These are phyloP conservation scores for Thalassiosira hispida DNA, from an alignment of 352 stramenopile species.

Conservation along the genomic window DNA sequence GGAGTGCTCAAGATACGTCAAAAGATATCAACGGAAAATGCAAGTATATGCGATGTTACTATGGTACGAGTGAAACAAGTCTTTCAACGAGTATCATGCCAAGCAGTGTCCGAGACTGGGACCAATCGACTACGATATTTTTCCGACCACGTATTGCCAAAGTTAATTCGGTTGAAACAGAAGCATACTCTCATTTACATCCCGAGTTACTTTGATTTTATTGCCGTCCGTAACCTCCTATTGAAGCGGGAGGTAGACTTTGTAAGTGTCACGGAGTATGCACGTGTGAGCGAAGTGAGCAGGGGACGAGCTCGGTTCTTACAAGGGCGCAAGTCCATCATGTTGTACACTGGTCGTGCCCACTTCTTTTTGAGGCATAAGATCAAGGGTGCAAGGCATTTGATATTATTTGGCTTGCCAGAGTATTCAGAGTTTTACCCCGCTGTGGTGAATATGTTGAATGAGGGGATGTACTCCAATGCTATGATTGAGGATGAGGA, in stretches of 20 bases:
- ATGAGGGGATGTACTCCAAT: conserved; percentile 25
- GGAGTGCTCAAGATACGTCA: conserved; percentile 64
- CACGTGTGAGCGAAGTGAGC: conserved; percentile 79
- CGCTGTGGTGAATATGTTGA: conserved; percentile 86
- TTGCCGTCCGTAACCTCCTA: conserved; percentile 82
- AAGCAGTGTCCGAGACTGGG: conserved; percentile 60
- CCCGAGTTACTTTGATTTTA: conserved; percentile 88
- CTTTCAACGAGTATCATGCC: conserved; percentile 84
- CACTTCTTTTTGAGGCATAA: conserved; percentile 87
- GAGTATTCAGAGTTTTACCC: conserved; percentile 88
- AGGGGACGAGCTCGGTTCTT: conserved; percentile 84
- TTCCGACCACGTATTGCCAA: conserved; percentile 78
- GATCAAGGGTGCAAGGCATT: conserved; percentile 86
- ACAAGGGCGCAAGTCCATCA: conserved; percentile 82
- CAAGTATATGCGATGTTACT: conserved; percentile 75
- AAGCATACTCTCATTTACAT: conserved; percentile 85
- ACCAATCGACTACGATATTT: conserved; percentile 86
- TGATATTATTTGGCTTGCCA: conserved; percentile 88
- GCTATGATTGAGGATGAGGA: conserved; percentile 30
- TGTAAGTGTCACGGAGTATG: conserved; percentile 85
- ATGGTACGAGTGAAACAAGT: conserved; percentile 75
- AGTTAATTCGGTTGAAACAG: conserved; percentile 76
- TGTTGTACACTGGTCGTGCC: conserved; percentile 87
- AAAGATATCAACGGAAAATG: conserved; percentile 49
- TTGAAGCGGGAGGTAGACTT: conserved; percentile 75